Conservation (phyloP, 2,329 filamentous ascomycete genomes). For the Decorospora gaudefroyi region DNA sequence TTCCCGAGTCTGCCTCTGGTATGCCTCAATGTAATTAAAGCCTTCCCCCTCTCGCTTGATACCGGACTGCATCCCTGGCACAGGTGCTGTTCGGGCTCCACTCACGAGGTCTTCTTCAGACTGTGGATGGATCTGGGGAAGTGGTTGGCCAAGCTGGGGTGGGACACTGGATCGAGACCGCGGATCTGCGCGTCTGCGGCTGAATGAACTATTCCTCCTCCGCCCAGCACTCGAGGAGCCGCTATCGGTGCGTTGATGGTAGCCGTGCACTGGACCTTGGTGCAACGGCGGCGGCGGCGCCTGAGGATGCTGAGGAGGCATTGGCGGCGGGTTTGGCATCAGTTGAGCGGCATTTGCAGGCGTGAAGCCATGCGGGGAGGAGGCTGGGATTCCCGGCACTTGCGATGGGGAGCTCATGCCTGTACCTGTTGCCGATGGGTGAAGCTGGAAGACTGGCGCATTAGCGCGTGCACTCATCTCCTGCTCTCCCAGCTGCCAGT, state of each 20-base stretch:
- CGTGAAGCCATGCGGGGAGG: constrained; percentile 42
- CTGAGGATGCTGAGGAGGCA: constrained; percentile 35
- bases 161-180: constrained; percentile 45
- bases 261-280: constrained; percentile 36
- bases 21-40: constrained; percentile 37
- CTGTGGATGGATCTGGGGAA: constrained; percentile 41
- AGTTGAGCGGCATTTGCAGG: constrained; percentile 48
- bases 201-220: constrained; percentile 43
- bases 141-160: constrained; percentile 40
- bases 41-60: constrained; percentile 40
- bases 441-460: constrained; percentile 76
- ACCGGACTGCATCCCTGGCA: constrained; percentile 31
- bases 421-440: constrained; percentile 44
- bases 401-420: constrained; percentile 40
- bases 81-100: constrained; percentile 44
- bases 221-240: constrained; percentile 39
- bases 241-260: constrained; percentile 44
- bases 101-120: constrained; percentile 43
- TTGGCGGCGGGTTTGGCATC: constrained; percentile 33
- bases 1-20: constrained; percentile 39
- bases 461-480: constrained; percentile 95
- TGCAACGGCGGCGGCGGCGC: constrained; percentile 30
- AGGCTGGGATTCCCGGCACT: constrained; percentile 30
- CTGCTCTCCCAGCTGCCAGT: constrained; percentile 91
- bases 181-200: constrained; percentile 38